Conservation (phyloP, 805 yeast genomes). For the Suhomyces kilbournensis region DNA sequence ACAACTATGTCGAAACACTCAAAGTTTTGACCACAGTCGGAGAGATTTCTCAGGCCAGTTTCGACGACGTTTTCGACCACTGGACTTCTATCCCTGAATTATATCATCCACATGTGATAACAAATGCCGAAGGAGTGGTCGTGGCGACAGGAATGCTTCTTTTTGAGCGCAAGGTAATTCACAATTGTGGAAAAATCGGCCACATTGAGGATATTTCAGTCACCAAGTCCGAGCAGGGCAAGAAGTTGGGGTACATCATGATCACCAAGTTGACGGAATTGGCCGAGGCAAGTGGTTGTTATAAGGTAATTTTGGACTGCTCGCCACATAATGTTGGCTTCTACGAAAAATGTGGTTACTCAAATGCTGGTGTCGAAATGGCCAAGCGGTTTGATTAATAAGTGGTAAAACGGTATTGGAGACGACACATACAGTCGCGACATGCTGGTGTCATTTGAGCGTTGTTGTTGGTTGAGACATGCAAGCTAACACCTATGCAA, state of each 20-base stretch:
- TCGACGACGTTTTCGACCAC: slow-evolving; percentile 47
- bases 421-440: background rate
- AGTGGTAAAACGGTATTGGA: background rate
- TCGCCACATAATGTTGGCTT: slow-evolving; percentile 77
- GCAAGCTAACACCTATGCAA: background rate
- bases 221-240: slow-evolving; percentile 71
- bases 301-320: slow-evolving; percentile 89
- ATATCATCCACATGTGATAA: slow-evolving; percentile 70
- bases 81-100: slow-evolving; percentile 55
- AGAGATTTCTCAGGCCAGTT: slow-evolving; percentile 50
- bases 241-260: slow-evolving; percentile 67
- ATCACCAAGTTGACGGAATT: slow-evolving; percentile 59
- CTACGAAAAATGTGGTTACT: slow-evolving; percentile 84
- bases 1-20: slow-evolving; percentile 63
- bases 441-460: no score
- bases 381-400: slow-evolving; percentile 41
- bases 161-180: slow-evolving; percentile 80
- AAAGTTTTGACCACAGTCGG: slow-evolving; percentile 82
- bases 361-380: slow-evolving; percentile 69
- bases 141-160: slow-evolving; percentile 85
- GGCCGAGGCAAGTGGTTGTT: slow-evolving; percentile 65
- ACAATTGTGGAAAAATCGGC: slow-evolving; percentile 80
- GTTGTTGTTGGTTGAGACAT: background rate
- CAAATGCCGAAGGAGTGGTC: slow-evolving; percentile 47
- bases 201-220: slow-evolving; percentile 96